These are phyloP conservation scores for Zancudomyces culisetae DNA, from an alignment of 371 early-diverging fungal species.

Conservation along the genomic window DNA sequence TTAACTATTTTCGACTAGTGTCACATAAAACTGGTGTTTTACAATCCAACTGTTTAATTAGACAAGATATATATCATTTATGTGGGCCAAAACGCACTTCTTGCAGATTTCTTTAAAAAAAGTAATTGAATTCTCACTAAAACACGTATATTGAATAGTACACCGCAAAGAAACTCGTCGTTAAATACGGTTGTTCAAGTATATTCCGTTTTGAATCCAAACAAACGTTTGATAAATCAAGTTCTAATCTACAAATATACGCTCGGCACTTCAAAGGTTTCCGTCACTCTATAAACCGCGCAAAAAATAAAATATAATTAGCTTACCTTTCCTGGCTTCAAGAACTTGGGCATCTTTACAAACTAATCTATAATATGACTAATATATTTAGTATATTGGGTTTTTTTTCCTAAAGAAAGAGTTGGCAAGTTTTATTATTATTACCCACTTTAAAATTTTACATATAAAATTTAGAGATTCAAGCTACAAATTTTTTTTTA, in stretches of 20 bases:
- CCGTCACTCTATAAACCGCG: background rate
- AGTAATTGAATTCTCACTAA: background rate
- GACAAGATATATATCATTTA: background rate
- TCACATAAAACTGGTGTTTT: background rate
- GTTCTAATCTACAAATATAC: background rate
- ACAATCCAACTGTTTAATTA: background rate
- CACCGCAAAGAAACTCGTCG: background rate
- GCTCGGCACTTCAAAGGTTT: background rate
- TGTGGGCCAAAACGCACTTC: background rate
- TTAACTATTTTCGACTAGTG: too few relatives aligned
- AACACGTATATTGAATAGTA: background rate
- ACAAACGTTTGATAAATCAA: too few relatives aligned
- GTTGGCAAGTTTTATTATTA: too few relatives aligned
- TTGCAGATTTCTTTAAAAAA: background rate
- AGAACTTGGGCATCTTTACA: background rate
- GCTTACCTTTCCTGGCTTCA: constrained; percentile 1
- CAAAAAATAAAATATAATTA: background rate
- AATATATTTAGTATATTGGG: too few relatives aligned
- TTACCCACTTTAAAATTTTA: too few relatives aligned
- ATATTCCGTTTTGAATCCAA: too few relatives aligned
- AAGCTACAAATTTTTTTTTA: too few relatives aligned
- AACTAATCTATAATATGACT: background rate
- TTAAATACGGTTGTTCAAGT: background rate
- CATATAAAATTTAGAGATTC: too few relatives aligned
- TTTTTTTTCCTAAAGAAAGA: too few relatives aligned